Conservation (phyloP, 345 rosid species). For the Hypericum androsaemum region DNA sequence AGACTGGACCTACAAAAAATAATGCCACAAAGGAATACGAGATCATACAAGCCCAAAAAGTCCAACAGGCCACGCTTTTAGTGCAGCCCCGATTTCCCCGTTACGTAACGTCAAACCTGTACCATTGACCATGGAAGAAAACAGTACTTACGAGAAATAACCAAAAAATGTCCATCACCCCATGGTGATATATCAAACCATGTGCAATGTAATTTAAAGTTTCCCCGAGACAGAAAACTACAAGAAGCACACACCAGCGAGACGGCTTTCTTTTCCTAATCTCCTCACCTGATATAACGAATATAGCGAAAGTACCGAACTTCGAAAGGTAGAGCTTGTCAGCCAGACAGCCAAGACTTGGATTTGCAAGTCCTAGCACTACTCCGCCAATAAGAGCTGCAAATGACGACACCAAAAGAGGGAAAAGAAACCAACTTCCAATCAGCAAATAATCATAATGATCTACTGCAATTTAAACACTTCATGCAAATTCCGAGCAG, state of each 20-base stretch:
- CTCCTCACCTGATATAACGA: constrained; percentile 62
- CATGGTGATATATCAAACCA: neutral
- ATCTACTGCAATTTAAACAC: no score
- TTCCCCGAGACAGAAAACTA: neutral
- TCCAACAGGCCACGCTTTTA: constrained; percentile 83
- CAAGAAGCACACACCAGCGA: no score
- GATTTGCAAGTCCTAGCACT: constrained; percentile 69
- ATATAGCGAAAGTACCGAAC: constrained; percentile 65
- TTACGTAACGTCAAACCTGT: constrained; percentile 79
- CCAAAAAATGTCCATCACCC: neutral
- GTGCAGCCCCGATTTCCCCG: constrained; percentile 69
- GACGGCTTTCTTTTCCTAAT: no score
- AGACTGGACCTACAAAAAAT: constrained; percentile 31
- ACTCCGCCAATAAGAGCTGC: constrained; percentile 85
- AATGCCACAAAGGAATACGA: constrained; percentile 29
- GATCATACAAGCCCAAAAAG: constrained; percentile 82
- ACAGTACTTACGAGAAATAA: constrained; percentile 1
- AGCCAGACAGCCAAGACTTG: constrained; percentile 76
- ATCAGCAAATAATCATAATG: no score
- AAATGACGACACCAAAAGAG: constrained; percentile 9
- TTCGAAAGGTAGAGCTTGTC: constrained; percentile 62
- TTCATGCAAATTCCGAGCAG: no score
- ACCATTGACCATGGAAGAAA: constrained; percentile 5
- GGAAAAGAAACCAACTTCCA: neutral
- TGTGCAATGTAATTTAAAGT: neutral